Conservation (phyloP, 306 rosid genomes). For the Leucaena leucocephala region DNA sequence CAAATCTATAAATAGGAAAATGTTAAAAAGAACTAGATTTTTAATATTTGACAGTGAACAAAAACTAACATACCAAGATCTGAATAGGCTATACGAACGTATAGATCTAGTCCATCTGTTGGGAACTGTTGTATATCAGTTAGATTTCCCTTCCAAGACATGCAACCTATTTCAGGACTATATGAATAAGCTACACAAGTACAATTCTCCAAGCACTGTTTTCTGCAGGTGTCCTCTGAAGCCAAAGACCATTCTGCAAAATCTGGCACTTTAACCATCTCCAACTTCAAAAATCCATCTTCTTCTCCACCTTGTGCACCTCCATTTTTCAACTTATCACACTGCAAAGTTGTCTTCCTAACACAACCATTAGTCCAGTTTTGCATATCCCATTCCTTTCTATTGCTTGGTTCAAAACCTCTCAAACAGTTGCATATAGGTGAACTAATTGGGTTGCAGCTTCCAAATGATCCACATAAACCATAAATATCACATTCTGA, state of each 20-base stretch:
- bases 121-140: constrained; percentile 35
- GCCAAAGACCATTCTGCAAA: constrained; percentile 10
- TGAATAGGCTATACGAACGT: constrained; percentile 30
- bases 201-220: constrained; percentile 39
- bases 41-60: not conserved
- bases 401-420: constrained; percentile 47
- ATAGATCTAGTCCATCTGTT: constrained; percentile 32
- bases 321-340: constrained; percentile 26
- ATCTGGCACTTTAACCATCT: constrained; percentile 48
- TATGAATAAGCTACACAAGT: constrained; percentile 38
- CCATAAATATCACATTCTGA: constrained; percentile 36
- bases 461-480: constrained; percentile 40
- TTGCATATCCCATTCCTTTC: constrained; percentile 33
- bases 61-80: constrained; percentile 32
- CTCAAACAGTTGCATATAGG: constrained; percentile 52
- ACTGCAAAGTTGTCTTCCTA: constrained; percentile 35
- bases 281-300: constrained; percentile 45
- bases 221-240: constrained; percentile 22
- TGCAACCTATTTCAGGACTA: constrained; percentile 28
- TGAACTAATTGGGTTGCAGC: not conserved
- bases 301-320: not conserved
- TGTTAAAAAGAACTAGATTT: not conserved
- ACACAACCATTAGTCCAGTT: constrained; percentile 41
- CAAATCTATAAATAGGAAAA: not conserved
- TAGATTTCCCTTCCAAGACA: constrained; percentile 35